Evolutionary conservation across 495 filamentous ascomycete genomes (phyloP).

Genomic region (Lasiosphaeria miniovina): DNA sequence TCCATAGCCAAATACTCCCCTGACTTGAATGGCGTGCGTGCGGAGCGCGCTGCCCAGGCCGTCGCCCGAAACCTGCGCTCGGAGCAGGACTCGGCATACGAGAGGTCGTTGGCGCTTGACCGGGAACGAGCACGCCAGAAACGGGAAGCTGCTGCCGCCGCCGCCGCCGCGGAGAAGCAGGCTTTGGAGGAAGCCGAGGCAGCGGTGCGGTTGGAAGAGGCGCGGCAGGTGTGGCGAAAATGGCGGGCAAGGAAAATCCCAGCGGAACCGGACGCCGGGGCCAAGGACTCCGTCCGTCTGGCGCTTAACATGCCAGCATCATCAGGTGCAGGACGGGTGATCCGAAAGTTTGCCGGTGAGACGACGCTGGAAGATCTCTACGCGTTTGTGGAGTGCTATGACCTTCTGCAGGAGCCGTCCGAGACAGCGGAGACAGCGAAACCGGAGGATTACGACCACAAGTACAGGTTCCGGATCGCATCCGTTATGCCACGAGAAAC

Average conservation of each 20-base stretch:
- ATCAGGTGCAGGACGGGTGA: constrained; percentile 58
- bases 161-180: constrained; percentile 52
- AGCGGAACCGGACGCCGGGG: constrained; percentile 62
- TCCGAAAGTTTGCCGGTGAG: constrained; percentile 65
- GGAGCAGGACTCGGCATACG: constrained; percentile 88
- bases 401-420: constrained; percentile 48
- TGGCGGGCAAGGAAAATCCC: constrained; percentile 71
- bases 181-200: constrained; percentile 61
- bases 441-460: constrained; percentile 70
- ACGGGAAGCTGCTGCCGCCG: constrained; percentile 69
- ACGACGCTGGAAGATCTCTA: constrained; percentile 83
- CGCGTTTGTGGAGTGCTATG: constrained; percentile 93
- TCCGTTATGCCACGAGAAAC: constrained; percentile 78
- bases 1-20: constrained; percentile 68
- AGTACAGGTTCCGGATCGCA: constrained; percentile 77
- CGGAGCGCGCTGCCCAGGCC: constrained; percentile 70
- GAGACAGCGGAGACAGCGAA: constrained; percentile 38
- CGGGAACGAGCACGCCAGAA: constrained; percentile 72
- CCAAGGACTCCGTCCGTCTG: constrained; percentile 72
- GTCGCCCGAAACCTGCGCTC: constrained; percentile 71
- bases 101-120: constrained; percentile 83
- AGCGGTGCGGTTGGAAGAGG: constrained; percentile 53
- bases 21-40: constrained; percentile 64
- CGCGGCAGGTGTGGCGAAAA: constrained; percentile 68
- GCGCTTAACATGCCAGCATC: constrained; percentile 73